phyloP scores from a whole-genome alignment of 495 filamentous ascomycete genomes.

The Geoglossum glabrum region DNA sequence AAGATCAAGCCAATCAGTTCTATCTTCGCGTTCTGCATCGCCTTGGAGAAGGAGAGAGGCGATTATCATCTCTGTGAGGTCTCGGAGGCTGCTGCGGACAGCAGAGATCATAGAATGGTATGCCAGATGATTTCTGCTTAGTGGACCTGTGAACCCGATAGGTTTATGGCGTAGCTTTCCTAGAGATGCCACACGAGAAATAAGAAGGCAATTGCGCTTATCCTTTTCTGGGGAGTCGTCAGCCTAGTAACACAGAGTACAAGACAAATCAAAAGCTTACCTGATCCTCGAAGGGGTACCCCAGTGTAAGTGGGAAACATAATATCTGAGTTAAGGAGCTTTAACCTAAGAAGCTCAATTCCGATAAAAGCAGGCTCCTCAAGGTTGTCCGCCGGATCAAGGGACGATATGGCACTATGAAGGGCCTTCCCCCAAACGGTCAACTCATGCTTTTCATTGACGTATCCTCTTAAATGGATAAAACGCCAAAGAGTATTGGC shows the following conservation, averaged over 20 bases:
- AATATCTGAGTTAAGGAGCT: slow-evolving; percentile 43
- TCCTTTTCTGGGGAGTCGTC: slow-evolving; percentile 29
- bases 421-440: slow-evolving; percentile 72
- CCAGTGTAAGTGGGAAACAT: slow-evolving; percentile 40
- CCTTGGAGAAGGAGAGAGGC: slow-evolving; percentile 63
- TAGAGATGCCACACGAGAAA: slow-evolving; percentile 69
- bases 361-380: slow-evolving; percentile 52
- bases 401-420: slow-evolving; percentile 38
- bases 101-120: slow-evolving; percentile 69
- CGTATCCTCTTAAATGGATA: slow-evolving; percentile 69
- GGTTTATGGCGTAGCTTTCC: slow-evolving; percentile 60
- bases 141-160: slow-evolving; percentile 84
- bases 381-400: slow-evolving; percentile 34
- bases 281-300: slow-evolving; percentile 34
- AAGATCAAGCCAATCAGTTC: slow-evolving; percentile 48
- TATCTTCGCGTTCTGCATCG: slow-evolving; percentile 43
- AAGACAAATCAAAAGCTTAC: slow-evolving; percentile 20
- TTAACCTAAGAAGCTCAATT: slow-evolving; percentile 59
- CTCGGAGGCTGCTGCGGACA: slow-evolving; percentile 56
- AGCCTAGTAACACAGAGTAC: not conserved
- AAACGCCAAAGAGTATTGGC: slow-evolving; percentile 71
- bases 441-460: slow-evolving; percentile 59
- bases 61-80: slow-evolving; percentile 61
- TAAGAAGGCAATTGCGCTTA: slow-evolving; percentile 50
- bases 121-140: slow-evolving; percentile 73